A percentile compares a stretch with the other conserved stretches of the same genome.
Conservation (phyloP, 352 stramenopile species). For the Phytopythium vexans region DNA sequence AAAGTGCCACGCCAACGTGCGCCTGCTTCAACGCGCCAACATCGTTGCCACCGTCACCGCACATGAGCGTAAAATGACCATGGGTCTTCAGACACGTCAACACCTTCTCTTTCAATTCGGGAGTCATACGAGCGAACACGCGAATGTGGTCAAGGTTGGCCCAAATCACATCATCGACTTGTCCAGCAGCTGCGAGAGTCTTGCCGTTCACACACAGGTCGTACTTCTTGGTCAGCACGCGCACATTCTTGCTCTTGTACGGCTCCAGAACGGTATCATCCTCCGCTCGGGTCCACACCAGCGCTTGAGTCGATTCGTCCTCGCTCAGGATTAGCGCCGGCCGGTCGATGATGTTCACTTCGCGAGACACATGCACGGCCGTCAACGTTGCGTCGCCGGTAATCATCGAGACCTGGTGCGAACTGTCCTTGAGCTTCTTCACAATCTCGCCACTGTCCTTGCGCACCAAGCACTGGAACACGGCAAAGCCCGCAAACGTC, state of each 20-base stretch:
- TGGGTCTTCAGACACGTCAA: conserved; percentile 93
- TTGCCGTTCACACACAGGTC: conserved; percentile 85
- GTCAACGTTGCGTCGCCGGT: conserved; percentile 98
- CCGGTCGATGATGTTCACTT: conserved; percentile 92
- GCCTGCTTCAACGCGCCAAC: conserved; percentile 94
- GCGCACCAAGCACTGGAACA: conserved; percentile 90
- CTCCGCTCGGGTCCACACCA: conserved; percentile 82
- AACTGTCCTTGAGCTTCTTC: conserved; percentile 89
- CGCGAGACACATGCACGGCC: conserved; percentile 94
- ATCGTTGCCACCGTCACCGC: conserved; percentile 98
- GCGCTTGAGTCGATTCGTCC: conserved; percentile 21
- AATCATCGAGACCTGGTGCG: conserved; percentile 97
- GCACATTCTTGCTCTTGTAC: conserved; percentile 66
- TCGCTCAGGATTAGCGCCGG: conserved; percentile 74
- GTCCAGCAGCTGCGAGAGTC: conserved; percentile 61
- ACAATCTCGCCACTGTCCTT: conserved; percentile 96
- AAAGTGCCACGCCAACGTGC: conserved; percentile 80
- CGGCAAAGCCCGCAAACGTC: conserved; percentile 93
- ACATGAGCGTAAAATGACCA: conserved; percentile 96
- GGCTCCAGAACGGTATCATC: conserved; percentile 65
- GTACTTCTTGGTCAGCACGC: conserved; percentile 69
- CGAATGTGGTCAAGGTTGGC: conserved; percentile 72
- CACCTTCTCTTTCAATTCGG: conserved; percentile 96
- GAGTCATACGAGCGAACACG: conserved; percentile 97
- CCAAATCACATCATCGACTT: conserved; percentile 85